Evolutionary conservation across 208 protist genomes (phyloP).

Genomic region (Leishmania lainsoni): DNA sequence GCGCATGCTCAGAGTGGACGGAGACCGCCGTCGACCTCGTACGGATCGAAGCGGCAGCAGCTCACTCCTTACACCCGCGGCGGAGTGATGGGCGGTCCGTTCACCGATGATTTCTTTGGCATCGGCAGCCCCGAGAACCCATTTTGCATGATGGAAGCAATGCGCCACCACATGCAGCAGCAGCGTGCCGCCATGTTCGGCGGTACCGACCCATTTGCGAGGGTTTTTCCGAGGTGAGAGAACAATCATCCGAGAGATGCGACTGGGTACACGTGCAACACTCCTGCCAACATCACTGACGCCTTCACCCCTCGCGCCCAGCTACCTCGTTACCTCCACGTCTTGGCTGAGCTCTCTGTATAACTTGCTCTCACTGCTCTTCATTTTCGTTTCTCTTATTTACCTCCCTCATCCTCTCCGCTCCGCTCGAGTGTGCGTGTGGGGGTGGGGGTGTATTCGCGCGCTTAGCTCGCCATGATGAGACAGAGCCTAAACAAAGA

Average conservation of each 20-base stretch:
- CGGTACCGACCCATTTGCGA: slow-evolving; percentile 27
- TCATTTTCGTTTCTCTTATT: neutral
- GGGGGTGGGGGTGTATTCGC: neutral
- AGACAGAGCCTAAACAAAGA: neutral
- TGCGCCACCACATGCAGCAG: slow-evolving; percentile 28
- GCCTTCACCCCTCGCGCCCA: neutral
- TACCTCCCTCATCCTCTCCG: neutral
- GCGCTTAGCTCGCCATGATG: neutral
- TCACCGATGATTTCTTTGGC: slow-evolving; percentile 28
- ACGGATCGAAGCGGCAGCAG: neutral
- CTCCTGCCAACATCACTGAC: neutral
- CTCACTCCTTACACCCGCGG: neutral
- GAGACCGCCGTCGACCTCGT: neutral
- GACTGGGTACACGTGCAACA: neutral
- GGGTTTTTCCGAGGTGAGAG: neutral
- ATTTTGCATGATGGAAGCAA: slow-evolving; percentile 36
- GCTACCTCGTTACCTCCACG: neutral
- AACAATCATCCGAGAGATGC: neutral
- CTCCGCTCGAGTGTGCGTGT: neutral
- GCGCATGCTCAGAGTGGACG: neutral
- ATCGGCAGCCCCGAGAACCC: slow-evolving; percentile 2
- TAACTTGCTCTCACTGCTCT: neutral
- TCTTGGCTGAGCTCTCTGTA: neutral
- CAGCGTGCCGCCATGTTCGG: slow-evolving; percentile 34
- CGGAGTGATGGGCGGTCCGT: slow-evolving; percentile 2